Base-by-base conservation (phyloP, 768 basidiomycete species). In the Dendrothele bispora region DNA sequence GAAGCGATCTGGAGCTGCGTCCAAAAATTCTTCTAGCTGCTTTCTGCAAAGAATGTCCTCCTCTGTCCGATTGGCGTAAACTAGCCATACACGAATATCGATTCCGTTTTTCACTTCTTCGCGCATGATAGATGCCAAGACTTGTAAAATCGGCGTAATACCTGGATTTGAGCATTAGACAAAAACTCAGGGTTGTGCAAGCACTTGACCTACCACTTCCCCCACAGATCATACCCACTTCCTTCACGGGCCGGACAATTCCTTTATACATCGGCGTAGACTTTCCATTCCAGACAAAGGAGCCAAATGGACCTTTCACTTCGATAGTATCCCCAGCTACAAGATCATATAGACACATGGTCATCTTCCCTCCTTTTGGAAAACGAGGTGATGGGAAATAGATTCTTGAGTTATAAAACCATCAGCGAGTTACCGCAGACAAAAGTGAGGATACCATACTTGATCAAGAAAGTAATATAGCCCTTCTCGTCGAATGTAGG, bases 111-210 rank as follows among this genome's bases (percentile, higher is more conserved):
- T 71, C 12, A 48, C 40, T 1, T 41, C 17, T 47, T 82, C 78
- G 18, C 56, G 59, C 36, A 80, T 60, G 37, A 83, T 64, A 39
- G 68, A 67, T 1, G 77, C 72, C 1, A 82, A 61, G 18, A 82
- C 74, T 57, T 83, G 80, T 1, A 82, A 60, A 37, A 84, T 79
- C 0, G 82, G 81, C 1, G 82, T 82, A 42, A 83, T 76, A 20
- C 74, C 73, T 70, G 18, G 20, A 8, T 10, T 8, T 10, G 37
- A 11, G 28, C 5, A 14, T 20, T n/a, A 44, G 22, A 40, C 30
- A n/a, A 22, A 7, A 49, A 30, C 42, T 27, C 5, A 32, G 34
- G 3, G 47, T 20, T 22, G 5, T n/a, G 11, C 17, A 41, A 29
- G 11, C 18, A 21, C 36, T 20, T 20, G 18, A 55, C 70, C 28